Conservation (phyloP, 2,329 filamentous ascomycete genomes). For the Atkinsonella hypoxylon region DNA sequence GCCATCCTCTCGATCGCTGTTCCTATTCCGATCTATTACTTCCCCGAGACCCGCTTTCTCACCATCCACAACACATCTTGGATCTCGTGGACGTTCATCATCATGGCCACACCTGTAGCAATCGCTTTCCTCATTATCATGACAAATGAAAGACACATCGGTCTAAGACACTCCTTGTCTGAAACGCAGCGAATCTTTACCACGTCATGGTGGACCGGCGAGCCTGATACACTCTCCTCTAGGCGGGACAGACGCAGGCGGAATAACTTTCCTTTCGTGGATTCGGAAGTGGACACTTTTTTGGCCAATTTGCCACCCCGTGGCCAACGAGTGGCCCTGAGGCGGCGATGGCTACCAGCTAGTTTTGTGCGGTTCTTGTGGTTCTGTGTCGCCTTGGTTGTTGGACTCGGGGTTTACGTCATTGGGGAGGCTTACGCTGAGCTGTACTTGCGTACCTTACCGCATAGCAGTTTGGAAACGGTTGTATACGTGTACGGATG, state of each 20-base stretch:
- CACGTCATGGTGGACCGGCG: slow-evolving; percentile 52
- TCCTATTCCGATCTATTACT: slow-evolving; percentile 48
- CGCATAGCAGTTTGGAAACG: slow-evolving; percentile 54
- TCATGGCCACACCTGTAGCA: slow-evolving; percentile 57
- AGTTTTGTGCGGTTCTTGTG: slow-evolving; percentile 58
- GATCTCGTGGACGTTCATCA: slow-evolving; percentile 58
- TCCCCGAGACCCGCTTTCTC: slow-evolving; percentile 38
- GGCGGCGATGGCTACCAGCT: slow-evolving; percentile 47
- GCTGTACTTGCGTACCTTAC: slow-evolving; percentile 54
- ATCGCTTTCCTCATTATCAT: slow-evolving; percentile 53
- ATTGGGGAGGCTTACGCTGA: slow-evolving; percentile 59
- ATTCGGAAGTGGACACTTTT: slow-evolving; percentile 26
- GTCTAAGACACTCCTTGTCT: slow-evolving; percentile 47
- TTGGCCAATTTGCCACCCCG: slow-evolving; percentile 15
- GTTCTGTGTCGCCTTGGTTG: slow-evolving; percentile 53
- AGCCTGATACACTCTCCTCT: slow-evolving; percentile 33
- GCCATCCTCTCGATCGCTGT: slow-evolving; percentile 45
- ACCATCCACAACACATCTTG: slow-evolving; percentile 53
- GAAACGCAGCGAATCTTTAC: slow-evolving; percentile 59
- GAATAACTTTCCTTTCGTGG: slow-evolving; percentile 18
- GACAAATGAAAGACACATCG: slow-evolving; percentile 50
- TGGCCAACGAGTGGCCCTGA: slow-evolving; percentile 27
- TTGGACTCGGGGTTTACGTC: slow-evolving; percentile 53
- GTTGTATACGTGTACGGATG: slow-evolving; percentile 60
- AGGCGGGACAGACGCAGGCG: slow-evolving; percentile 21